A percentile compares a stretch with the other conserved stretches of the same genome.
These are phyloP conservation scores for Thalassiosira profunda DNA, from an alignment of 108 stramenopile genomes.

Conservation along the genomic window DNA sequence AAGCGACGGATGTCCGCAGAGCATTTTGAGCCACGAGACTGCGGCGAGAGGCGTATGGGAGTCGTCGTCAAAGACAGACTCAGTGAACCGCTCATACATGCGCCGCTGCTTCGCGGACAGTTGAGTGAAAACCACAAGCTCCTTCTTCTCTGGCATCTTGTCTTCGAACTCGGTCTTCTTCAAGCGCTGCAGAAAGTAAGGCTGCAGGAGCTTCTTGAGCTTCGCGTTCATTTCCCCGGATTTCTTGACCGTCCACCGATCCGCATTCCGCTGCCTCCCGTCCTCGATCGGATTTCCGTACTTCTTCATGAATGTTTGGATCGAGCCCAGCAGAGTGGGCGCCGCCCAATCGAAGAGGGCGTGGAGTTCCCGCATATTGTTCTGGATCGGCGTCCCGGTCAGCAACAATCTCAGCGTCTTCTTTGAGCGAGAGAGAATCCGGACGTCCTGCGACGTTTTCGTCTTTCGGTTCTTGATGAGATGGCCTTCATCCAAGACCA, in stretches of 20 bases:
- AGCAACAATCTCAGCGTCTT: constrained; percentile 83
- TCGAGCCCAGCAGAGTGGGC: constrained; percentile 66
- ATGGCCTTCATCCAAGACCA: constrained; percentile 98
- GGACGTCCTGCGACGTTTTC: constrained; percentile 63
- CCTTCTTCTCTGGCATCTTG: constrained; percentile 90
- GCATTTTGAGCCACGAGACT: constrained; percentile 77
- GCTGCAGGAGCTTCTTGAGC: constrained; percentile 76
- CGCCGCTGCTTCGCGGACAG: constrained; percentile 83
- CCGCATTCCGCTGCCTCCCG: constrained; percentile 77
- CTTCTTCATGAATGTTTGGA: constrained; percentile 57
- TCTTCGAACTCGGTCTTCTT: constrained; percentile 88
- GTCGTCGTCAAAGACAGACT: constrained; percentile 45
- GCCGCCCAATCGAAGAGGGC: constrained; percentile 92
- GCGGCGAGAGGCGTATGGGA: constrained; percentile 63
- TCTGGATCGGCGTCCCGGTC: constrained; percentile 95
- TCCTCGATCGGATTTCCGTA: constrained; percentile 82
- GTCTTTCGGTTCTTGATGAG: constrained; percentile 92
- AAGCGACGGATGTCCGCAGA: constrained; percentile 82
- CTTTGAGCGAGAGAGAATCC: constrained; percentile 49
- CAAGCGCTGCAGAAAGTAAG: constrained; percentile 90
- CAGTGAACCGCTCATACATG: constrained; percentile 79
- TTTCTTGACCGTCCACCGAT: constrained; percentile 54
- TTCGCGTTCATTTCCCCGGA: constrained; percentile 74
- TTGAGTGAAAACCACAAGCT: constrained; percentile 93
- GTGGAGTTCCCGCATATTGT: constrained; percentile 91